phyloP scores from a whole-genome alignment of 2,329 filamentous ascomycete genomes.

The Ophidiomyces ophidiicola region DNA sequence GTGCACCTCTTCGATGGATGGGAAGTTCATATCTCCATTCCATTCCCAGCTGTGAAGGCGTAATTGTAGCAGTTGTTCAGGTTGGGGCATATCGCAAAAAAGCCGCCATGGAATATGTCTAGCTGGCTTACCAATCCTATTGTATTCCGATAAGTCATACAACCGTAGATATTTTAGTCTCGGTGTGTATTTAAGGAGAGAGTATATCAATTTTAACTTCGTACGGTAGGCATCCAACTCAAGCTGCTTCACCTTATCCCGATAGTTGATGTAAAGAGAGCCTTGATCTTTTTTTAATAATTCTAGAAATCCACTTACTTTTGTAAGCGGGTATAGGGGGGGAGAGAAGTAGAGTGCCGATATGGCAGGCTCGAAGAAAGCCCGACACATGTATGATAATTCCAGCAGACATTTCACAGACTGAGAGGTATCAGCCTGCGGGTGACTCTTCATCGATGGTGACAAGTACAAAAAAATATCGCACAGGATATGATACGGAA shows the following conservation, averaged over 20 bases:
- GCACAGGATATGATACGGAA: slow-evolving; percentile 58
- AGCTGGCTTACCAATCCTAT: background rate
- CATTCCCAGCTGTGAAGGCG: slow-evolving; percentile 44
- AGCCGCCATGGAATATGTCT: slow-evolving; percentile 5
- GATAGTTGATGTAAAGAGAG: slow-evolving; percentile 49
- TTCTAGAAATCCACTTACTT: slow-evolving; percentile 38
- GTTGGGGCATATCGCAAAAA: slow-evolving; percentile 43
- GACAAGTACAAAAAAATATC: slow-evolving; percentile 60
- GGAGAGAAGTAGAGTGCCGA: slow-evolving; percentile 60
- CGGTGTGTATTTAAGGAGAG: slow-evolving; percentile 52
- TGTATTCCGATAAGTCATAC: slow-evolving; percentile 40
- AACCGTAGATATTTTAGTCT: slow-evolving; percentile 59
- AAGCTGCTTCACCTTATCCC: slow-evolving; percentile 57
- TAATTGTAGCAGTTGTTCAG: slow-evolving; percentile 42
- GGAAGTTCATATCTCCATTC: slow-evolving; percentile 40
- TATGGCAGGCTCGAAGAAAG: slow-evolving; percentile 60
- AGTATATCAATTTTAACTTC: slow-evolving; percentile 41
- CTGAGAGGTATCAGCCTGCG: slow-evolving; percentile 37
- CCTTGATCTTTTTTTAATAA: slow-evolving; percentile 45
- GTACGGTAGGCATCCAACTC: slow-evolving; percentile 54
- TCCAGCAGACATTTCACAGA: slow-evolving; percentile 48
- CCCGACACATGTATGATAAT: slow-evolving; percentile 50
- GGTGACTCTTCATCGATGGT: slow-evolving; percentile 23
- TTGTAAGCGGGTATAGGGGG: slow-evolving; percentile 45
- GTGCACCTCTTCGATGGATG: slow-evolving; percentile 45